Conservation (phyloP, 106 monocot genomes). For the Phalaenopsis equestris region DNA sequence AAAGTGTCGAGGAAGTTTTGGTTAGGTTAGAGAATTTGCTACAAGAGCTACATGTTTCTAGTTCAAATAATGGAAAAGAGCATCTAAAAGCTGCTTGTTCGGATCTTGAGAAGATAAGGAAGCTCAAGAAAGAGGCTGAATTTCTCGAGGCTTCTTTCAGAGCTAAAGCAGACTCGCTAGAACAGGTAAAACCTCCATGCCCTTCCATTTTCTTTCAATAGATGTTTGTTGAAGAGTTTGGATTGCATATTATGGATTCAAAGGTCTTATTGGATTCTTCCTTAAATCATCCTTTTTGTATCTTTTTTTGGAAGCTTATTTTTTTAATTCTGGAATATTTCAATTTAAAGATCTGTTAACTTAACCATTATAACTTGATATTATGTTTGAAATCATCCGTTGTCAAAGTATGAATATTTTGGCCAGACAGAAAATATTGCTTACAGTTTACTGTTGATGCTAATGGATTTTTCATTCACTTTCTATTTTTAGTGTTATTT, state of each 20-base stretch:
- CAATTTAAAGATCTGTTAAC: neutral
- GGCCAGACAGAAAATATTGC: neutral
- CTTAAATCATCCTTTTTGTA: neutral
- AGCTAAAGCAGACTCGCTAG: slow-evolving; percentile 70
- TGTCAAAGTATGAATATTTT: neutral
- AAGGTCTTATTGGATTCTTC: neutral
- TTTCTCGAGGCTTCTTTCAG: slow-evolving; percentile 98
- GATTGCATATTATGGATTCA: neutral
- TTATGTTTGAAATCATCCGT: neutral
- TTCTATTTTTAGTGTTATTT: neutral
- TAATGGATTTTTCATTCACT: neutral
- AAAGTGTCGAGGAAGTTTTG: slow-evolving; percentile 89
- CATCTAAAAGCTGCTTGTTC: slow-evolving; percentile 96
- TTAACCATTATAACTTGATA: neutral
- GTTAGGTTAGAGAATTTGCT: slow-evolving; percentile 79
- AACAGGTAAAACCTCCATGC: slow-evolving; percentile 30
- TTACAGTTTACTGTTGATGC: neutral
- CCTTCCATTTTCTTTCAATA: neutral
- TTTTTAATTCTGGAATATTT: neutral
- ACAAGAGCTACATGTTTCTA: slow-evolving; percentile 87
- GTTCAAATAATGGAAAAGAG: slow-evolving; percentile 70
- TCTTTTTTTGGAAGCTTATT: slow-evolving; percentile 1
- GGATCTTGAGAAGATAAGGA: slow-evolving; percentile 89
- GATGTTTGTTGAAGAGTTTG: neutral
- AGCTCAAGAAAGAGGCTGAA: slow-evolving; percentile 97